Conservation (phyloP, 2,329 filamentous ascomycete genomes). For the Exophiala sideris region DNA sequence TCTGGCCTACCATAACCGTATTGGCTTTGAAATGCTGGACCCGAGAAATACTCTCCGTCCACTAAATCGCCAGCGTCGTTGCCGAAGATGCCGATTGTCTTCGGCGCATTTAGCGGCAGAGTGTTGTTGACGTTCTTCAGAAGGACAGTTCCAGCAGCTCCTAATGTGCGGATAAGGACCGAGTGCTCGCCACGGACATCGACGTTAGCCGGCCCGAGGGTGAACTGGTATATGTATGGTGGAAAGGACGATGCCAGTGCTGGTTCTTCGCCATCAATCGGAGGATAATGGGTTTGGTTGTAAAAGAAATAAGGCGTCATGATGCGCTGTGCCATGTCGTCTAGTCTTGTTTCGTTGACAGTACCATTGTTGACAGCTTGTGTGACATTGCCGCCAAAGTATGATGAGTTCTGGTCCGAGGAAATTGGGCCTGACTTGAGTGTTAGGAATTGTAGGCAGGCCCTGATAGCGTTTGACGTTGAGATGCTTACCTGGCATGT, state of each 20-base stretch:
- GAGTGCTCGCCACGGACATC: constrained; percentile 50
- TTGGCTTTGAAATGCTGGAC: constrained; percentile 7
- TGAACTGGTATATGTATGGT: constrained; percentile 14
- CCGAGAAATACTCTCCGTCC: constrained; percentile 17
- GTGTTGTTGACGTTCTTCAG: constrained; percentile 50
- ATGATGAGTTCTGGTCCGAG: constrained; percentile 21
- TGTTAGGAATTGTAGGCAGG: neutral
- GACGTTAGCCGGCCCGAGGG: constrained; percentile 9
- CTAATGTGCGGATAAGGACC: constrained; percentile 46
- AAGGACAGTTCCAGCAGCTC: constrained; percentile 56
- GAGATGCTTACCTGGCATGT: constrained; percentile 38
- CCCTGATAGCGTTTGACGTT: neutral
- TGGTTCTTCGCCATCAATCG: constrained; percentile 21
- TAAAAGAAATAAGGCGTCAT: constrained; percentile 47
- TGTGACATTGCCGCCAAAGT: constrained; percentile 39
- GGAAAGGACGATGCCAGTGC: constrained; percentile 13
- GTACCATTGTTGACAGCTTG: constrained; percentile 39
- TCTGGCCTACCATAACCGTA: constrained; percentile 30
- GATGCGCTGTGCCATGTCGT: constrained; percentile 48
- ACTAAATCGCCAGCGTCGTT: constrained; percentile 39
- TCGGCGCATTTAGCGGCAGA: constrained; percentile 49
- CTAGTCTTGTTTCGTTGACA: constrained; percentile 38
- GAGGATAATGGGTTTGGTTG: constrained; percentile 38
- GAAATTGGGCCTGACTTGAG: constrained; percentile 23
- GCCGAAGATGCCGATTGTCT: constrained; percentile 49